Base-by-base conservation (phyloP, 2,329 filamentous ascomycete species). In the Immersiporthe knoxdaviesiana region DNA sequence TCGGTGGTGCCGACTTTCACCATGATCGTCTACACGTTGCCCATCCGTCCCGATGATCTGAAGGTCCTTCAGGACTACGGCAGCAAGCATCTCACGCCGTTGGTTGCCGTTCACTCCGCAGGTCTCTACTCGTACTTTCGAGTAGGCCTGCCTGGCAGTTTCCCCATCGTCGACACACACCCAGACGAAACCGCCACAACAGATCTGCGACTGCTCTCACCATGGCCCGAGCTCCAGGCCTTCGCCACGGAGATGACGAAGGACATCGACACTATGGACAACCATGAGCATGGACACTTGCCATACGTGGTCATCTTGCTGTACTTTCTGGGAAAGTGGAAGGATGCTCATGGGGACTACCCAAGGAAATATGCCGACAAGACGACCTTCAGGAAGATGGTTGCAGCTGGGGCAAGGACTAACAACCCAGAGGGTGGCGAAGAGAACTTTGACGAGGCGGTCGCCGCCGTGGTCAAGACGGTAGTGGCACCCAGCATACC, bases 391-490 rank as follows among this genome's bases (percentile, higher is more conserved):
- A 87, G 92, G 68, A 87, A 90, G 37, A 80, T 90, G 16, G 88
- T 99, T 1, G 84, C 88, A 14, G 83, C 84, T 7, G 88, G 87
- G 2, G 87, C 91, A 74, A 88, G 94, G 74, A 92, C 83, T 64
- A 83, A 91, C 74, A 97, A 89, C 69, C 79, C 93, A 0, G 94
- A 97, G 78, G 94, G 94, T 60, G 92, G 92, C 68, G 96, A 99
- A 77, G 96, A 99, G 81, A 99, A 99, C 79, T 99, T 94, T 76
- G 93, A 97, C 71, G 96, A 99, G 80, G 97, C 96, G 4, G 89
- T 90, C 60, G 90, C 89, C 18, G 93, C 94, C 6, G 94, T 98
- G 0, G 84, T 98, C 75, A 97, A 97, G 79, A 92, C 91, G n/a
- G 83, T 99, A 41, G 90, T 91, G 58, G 82, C 84, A 24, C 89